phyloP scores from a whole-genome alignment of 2,329 filamentous ascomycete species.

The Tricladium varicosporioides region DNA sequence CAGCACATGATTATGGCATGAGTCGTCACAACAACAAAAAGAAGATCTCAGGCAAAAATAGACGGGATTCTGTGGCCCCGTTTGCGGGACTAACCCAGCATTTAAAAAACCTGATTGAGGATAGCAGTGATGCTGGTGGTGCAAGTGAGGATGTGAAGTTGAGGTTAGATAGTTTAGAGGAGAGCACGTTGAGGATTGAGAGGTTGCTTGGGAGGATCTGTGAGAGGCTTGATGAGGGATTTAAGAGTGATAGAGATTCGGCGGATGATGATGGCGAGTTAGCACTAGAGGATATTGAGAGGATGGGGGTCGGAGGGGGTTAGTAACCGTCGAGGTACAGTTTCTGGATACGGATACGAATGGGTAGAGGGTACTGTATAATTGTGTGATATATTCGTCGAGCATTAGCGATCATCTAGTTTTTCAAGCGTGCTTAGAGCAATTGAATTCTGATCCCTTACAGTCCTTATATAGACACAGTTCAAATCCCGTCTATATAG shows the following conservation, averaged over 20 bases:
- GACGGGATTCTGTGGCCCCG: slow-evolving; percentile 29
- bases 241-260: background rate
- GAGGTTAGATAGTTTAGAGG: slow-evolving; percentile 27
- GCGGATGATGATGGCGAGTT: slow-evolving; percentile 6
- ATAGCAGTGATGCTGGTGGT: slow-evolving; percentile 20
- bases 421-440: too few species aligned
- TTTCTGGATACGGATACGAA: too few species aligned
- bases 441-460: too few species aligned
- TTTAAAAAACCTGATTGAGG: slow-evolving; percentile 23
- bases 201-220: slow-evolving; percentile 26
- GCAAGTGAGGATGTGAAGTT: slow-evolving; percentile 15
- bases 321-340: background rate
- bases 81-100: slow-evolving; percentile 26
- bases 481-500: too few species aligned
- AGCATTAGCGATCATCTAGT: too few species aligned
- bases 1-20: background rate
- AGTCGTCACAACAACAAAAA: background rate
- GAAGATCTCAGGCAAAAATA: slow-evolving; percentile 15
- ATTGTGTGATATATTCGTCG: too few species aligned
- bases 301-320: slow-evolving; percentile 23
- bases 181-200: slow-evolving; percentile 27
- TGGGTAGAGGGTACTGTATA: too few species aligned
- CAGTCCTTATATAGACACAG: too few species aligned
- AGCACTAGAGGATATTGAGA: slow-evolving; percentile 22
- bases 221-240: slow-evolving; percentile 20